Evolutionary conservation across 78 protist species (phyloP).

Genomic region (Parvularia atlantis): DNA sequence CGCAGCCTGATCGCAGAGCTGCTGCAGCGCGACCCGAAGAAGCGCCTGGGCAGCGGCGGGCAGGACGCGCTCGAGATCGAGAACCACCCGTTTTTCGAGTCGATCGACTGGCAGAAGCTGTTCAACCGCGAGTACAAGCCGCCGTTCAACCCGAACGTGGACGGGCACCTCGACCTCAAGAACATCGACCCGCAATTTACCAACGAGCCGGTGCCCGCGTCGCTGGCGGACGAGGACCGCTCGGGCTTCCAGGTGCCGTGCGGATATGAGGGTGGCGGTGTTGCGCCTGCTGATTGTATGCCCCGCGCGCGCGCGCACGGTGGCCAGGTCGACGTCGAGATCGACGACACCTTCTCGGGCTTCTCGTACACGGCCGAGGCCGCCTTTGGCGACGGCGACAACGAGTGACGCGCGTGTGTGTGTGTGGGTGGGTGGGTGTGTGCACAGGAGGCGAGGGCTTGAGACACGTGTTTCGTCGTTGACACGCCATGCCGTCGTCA

Average conservation of each 20-base stretch:
- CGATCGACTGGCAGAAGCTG: constrained; percentile 27
- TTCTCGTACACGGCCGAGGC: not conserved
- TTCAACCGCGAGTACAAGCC: constrained; percentile 12
- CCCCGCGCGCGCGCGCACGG: too few species aligned
- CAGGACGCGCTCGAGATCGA: constrained; percentile 10
- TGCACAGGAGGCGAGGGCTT: too few species aligned
- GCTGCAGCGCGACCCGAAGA: constrained; percentile 11
- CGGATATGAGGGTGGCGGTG: too few species aligned
- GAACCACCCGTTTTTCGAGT: constrained; percentile 32
- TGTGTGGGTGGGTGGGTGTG: too few species aligned
- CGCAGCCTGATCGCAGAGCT: constrained; percentile 12
- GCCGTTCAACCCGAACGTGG: constrained; percentile 28
- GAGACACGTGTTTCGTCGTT: too few species aligned
- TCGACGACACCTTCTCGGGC: constrained; percentile 4
- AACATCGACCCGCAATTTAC: constrained; percentile 22
- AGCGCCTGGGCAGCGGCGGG: constrained; percentile 29
- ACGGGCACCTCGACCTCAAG: constrained; percentile 7
- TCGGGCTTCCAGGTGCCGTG: too few species aligned
- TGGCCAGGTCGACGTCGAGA: not conserved
- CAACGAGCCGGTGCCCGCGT: constrained; percentile 9
- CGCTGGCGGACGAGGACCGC: not conserved
- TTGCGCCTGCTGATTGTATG: not conserved
- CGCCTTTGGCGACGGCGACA: not conserved
- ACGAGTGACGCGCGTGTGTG: too few species aligned
- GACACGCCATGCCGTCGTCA: too few species aligned